Percentiles rank a stretch among this genome's conserved stretches.
These are phyloP conservation scores for Arxiozyma heterogenica DNA, from an alignment of 1,139 yeast species.

Conservation along the genomic window DNA sequence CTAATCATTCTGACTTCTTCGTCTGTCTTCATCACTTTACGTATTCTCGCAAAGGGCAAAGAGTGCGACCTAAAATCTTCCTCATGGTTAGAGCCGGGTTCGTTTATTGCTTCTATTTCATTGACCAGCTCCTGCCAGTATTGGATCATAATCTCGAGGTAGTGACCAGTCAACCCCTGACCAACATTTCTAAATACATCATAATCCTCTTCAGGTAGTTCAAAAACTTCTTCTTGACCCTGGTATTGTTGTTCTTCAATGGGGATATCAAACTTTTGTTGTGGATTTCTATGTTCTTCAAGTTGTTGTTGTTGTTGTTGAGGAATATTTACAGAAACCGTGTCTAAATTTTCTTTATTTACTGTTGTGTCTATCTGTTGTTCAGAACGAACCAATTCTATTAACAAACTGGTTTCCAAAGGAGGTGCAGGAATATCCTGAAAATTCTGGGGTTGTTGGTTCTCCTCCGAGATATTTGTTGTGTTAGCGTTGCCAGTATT, in stretches of 20 bases:
- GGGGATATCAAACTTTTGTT: not conserved
- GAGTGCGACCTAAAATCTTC: conserved; percentile 86
- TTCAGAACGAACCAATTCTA: not conserved
- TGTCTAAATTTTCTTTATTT: not conserved
- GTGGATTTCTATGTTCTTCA: not conserved
- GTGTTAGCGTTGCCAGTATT: not conserved
- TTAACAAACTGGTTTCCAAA: not conserved
- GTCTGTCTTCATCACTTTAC: conserved; percentile 91
- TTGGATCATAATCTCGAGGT: conserved; percentile 82
- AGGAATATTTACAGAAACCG: not conserved
- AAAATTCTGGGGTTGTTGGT: no score
- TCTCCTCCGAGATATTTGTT: not conserved
- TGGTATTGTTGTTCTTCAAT: not conserved
- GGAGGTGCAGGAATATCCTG: not conserved
- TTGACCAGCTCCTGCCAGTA: conserved; percentile 97
- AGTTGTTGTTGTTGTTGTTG: conserved; percentile 7
- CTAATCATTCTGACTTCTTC: conserved; percentile 95
- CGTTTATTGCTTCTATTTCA: conserved; percentile 52
- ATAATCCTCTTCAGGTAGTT: conserved; percentile 31
- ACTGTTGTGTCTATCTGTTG: not conserved
- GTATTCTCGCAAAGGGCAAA: conserved; percentile 86
- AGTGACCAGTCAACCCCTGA: conserved; percentile 77
- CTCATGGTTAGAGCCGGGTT: conserved; percentile 23
- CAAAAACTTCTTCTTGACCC: conserved; percentile 15
- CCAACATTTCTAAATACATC: conserved; percentile 90